Conservation (phyloP, 139 green algal species). For the Cymbomonas tetramitiformis region DNA sequence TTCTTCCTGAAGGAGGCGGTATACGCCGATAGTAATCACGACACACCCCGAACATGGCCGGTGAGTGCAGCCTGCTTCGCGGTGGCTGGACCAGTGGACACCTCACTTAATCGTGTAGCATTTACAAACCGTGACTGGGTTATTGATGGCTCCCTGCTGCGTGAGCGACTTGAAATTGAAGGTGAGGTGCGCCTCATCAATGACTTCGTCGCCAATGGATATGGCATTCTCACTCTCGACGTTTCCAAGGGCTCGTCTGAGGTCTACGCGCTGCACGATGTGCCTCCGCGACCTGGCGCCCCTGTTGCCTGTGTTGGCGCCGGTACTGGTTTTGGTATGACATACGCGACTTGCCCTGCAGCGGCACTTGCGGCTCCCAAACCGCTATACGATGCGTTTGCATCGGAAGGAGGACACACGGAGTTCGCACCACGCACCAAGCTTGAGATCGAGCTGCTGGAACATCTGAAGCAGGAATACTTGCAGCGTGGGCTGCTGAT, state of each 20-base stretch:
- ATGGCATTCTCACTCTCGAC: conserved; percentile 1
- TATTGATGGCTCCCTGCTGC: background rate
- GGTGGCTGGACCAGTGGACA: conserved; percentile 1
- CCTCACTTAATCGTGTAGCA: background rate
- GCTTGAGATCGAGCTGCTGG: conserved; percentile 8
- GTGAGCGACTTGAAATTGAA: background rate
- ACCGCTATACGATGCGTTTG: background rate
- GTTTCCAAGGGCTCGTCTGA: no score
- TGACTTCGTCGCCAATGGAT: conserved; percentile 8
- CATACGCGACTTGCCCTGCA: background rate
- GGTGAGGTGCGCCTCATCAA: conserved; percentile 4
- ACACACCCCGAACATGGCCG: no score
- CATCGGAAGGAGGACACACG: conserved; percentile 4
- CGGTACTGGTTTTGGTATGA: background rate
- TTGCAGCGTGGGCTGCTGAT: no score
- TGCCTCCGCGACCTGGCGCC: background rate
- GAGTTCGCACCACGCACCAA: conserved; percentile 8
- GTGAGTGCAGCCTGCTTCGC: background rate
- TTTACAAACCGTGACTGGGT: conserved; percentile 11
- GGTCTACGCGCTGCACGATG: background rate
- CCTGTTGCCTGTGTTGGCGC: background rate
- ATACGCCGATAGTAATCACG: no score
- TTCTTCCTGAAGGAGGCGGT: no score
- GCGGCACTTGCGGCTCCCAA: no score
- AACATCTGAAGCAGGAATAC: conserved; percentile 1